Evolutionary conservation across 2,329 filamentous ascomycete genomes (phyloP).

Genomic region (Fusarium sacchari): DNA sequence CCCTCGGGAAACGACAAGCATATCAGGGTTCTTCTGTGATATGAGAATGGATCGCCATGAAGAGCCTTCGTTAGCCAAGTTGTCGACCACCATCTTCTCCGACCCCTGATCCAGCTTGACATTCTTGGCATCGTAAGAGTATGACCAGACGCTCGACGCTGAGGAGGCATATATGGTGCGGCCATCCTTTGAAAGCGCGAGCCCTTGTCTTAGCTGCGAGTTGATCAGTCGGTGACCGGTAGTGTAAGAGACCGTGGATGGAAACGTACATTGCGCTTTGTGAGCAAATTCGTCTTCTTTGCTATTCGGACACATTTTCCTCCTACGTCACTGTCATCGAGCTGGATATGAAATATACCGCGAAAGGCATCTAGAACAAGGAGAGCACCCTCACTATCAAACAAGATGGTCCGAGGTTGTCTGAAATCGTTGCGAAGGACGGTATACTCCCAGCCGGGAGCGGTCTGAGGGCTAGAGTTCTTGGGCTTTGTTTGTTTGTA

Average conservation of each 20-base stretch:
- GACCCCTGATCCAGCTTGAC: constrained; percentile 56
- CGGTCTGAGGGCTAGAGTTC: constrained; percentile 52
- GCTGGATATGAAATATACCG: constrained; percentile 54
- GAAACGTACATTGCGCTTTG: constrained; percentile 48
- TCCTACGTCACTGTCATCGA: constrained; percentile 56
- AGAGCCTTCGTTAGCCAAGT: constrained; percentile 72
- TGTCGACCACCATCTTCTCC: constrained; percentile 63
- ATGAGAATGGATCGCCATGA: constrained; percentile 74
- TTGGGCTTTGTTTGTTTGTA: constrained; percentile 47
- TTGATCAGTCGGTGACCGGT: constrained; percentile 2
- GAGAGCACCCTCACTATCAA: constrained; percentile 58
- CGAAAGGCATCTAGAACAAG: constrained; percentile 56
- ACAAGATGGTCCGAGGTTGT: constrained; percentile 56
- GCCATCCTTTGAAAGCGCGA: constrained; percentile 63
- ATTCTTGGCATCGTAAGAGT: constrained; percentile 69
- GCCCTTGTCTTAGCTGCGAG: constrained; percentile 65
- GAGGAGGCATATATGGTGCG: constrained; percentile 68
- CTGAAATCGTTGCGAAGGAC: constrained; percentile 55
- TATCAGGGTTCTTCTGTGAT: constrained; percentile 62
- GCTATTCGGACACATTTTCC: constrained; percentile 54
- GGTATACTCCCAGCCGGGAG: constrained; percentile 56
- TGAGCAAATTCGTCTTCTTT: constrained; percentile 50
- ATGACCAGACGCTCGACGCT: constrained; percentile 67
- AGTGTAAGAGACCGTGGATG: neutral
- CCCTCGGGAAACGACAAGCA: constrained; percentile 73